These are phyloP conservation scores for Marsdenia floribunda DNA, from an alignment of 257 asterid genomes.

Conservation along the genomic window DNA sequence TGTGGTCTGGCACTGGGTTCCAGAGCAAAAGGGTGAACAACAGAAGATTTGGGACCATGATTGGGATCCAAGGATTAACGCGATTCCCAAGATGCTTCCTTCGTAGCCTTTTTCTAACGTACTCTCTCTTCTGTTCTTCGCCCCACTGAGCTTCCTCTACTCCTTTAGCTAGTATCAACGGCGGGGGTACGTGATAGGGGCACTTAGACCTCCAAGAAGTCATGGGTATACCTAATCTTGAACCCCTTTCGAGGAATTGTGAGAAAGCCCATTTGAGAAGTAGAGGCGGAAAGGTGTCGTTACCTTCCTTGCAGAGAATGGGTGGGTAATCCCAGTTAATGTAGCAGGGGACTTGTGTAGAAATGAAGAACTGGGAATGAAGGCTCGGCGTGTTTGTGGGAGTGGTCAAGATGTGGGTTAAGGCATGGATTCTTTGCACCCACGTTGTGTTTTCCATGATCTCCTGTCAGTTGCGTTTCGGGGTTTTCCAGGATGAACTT, in stretches of 20 bases:
- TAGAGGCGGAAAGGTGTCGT: constrained; percentile 26
- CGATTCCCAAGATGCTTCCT: constrained; percentile 40
- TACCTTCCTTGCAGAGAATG: constrained; percentile 51
- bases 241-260: constrained; percentile 42
- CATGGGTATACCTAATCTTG: constrained; percentile 44
- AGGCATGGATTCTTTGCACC: constrained; percentile 57
- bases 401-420: constrained; percentile 64
- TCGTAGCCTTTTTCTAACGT: constrained; percentile 46
- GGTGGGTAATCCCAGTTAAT: constrained; percentile 96
- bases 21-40: constrained; percentile 48
- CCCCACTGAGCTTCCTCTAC: constrained; percentile 75
- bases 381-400: constrained; percentile 70
- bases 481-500: not conserved
- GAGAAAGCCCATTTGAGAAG: constrained; percentile 48
- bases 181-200: constrained; percentile 73
- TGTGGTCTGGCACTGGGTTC: constrained; percentile 38
- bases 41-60: constrained; percentile 61
- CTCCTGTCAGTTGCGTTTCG: not conserved
- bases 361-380: constrained; percentile 63
- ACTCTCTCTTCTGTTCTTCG: constrained; percentile 49
- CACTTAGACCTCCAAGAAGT: constrained; percentile 92
- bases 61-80: constrained; percentile 48
- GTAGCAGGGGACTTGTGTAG: constrained; percentile 78
- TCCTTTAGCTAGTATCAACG: constrained; percentile 57
- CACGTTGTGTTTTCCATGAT: constrained; percentile 63